These are phyloP conservation scores for Letharia columbiana DNA, from an alignment of 495 filamentous ascomycete genomes.

Conservation along the genomic window DNA sequence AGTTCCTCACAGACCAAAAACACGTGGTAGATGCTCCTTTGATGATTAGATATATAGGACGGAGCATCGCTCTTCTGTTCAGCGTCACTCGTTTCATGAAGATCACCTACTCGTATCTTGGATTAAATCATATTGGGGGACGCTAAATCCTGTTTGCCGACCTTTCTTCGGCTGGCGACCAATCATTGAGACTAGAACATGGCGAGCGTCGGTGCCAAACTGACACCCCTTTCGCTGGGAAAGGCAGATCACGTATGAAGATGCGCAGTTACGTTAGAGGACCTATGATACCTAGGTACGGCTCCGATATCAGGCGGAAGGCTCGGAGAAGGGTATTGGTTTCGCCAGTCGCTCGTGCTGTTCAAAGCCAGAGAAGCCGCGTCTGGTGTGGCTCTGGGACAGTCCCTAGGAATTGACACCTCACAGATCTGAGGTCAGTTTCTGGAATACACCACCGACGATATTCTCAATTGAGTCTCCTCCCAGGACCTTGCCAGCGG, in stretches of 20 bases:
- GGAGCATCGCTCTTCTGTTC: too few relatives aligned
- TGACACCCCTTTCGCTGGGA: not conserved
- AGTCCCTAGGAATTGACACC: not conserved
- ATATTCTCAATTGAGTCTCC: conserved; percentile 3
- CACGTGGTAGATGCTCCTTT: too few relatives aligned
- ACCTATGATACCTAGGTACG: not conserved
- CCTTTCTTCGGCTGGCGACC: not conserved
- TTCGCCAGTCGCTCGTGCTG: not conserved
- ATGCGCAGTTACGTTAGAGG: not conserved
- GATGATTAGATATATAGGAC: too few relatives aligned
- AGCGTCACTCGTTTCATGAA: too few relatives aligned
- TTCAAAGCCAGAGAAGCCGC: not conserved
- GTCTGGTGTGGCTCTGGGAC: not conserved
- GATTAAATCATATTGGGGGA: too few relatives aligned
- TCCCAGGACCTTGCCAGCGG: not conserved
- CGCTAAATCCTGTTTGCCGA: too few relatives aligned
- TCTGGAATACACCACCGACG: not conserved
- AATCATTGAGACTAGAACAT: not conserved
- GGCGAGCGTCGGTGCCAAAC: not conserved
- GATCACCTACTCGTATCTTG: too few relatives aligned
- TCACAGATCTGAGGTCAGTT: not conserved
- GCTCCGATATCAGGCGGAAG: not conserved
- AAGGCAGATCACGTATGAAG: not conserved
- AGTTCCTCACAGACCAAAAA: too few relatives aligned
- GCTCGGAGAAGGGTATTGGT: not conserved